Evolutionary conservation across 306 rosid species (phyloP).

Genomic region (Glycine tomentella): DNA sequence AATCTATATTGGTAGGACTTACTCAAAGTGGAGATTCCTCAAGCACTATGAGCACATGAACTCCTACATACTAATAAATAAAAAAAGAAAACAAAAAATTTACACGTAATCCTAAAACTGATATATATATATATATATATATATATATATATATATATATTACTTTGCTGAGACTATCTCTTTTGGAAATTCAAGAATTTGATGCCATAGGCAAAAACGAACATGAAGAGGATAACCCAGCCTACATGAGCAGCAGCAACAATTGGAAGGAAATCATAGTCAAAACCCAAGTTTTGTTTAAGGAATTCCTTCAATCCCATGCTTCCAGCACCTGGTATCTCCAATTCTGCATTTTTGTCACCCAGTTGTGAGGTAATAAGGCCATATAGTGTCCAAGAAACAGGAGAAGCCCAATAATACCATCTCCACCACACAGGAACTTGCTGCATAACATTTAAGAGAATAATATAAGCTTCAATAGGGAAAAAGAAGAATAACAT

Average conservation of each 20-base stretch:
- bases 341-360: conserved; percentile 27
- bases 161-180: conserved; percentile 25
- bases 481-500: not conserved
- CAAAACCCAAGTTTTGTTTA: conserved; percentile 52
- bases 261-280: conserved; percentile 60
- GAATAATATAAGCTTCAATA: conserved; percentile 6
- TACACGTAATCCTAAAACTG: not conserved
- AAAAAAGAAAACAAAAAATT: not conserved
- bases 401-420: conserved; percentile 62
- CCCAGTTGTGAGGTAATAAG: conserved; percentile 52
- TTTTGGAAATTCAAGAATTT: conserved; percentile 74
- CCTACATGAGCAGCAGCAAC: conserved; percentile 66
- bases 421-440: conserved; percentile 91
- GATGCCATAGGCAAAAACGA: conserved; percentile 73
- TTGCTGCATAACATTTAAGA: conserved; percentile 56
- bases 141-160: too few species aligned
- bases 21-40: not conserved
- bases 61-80: too few species aligned
- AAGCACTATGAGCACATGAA: not conserved
- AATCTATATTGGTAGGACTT: not conserved
- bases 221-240: conserved; percentile 71
- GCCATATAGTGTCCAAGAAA: conserved; percentile 55
- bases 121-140: not conserved
- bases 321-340: conserved; percentile 49
- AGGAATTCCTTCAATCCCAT: conserved; percentile 25